Base-by-base conservation (phyloP, 352 stramenopile genomes). In the Phytopythium vexans region DNA sequence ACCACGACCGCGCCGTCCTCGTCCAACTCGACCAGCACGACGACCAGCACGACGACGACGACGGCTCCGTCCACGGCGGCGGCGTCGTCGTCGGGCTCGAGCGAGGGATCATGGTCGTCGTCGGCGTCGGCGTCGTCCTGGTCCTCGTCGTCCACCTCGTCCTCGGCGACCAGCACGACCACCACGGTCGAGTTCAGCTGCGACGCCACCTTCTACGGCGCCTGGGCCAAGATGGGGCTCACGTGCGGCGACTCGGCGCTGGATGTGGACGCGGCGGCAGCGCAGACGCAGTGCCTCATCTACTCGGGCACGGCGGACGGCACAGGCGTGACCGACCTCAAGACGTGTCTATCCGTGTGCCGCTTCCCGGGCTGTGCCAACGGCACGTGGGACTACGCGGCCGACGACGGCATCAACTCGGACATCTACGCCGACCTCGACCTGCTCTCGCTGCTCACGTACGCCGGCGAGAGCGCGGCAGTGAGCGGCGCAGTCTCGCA, bases 261-360 rank as follows among this genome's bases (percentile, higher is more conserved):
- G 10, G 73, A 92, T 37, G 71, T 80, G 9, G 36, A 39, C 27
- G 27, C 43, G 1, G 83, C 83, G 1, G 79, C 78, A 3, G 60
- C 72, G 7, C 68, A 80, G 35, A 71, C 78, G 14, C 66, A 89
- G 58, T 94, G 85, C 56, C 62, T 87, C 10, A 92, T 92, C 42
- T 94, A 94, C 77, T 77, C 69, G 4, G 85, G 85, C 9, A 57
- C 72, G 1, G 73, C 83, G 27, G 73, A 75, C 0, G 67, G 74
- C 21, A 66, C 66, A 1, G 49, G 60, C 0, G 66, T 92, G 27
- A 70, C 74, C 9, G 72, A 87, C 57, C 52, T 90, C 58, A 69
- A 74, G 21, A 71, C 82, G 9, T 94, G 85, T 51, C 71, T 94
- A 64, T 92, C 82, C 11, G 70, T 87, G n/a, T 94, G 85, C 41